These are phyloP conservation scores for Diutina neorugosa DNA, from an alignment of 1,139 yeast genomes.

Conservation along the genomic window DNA sequence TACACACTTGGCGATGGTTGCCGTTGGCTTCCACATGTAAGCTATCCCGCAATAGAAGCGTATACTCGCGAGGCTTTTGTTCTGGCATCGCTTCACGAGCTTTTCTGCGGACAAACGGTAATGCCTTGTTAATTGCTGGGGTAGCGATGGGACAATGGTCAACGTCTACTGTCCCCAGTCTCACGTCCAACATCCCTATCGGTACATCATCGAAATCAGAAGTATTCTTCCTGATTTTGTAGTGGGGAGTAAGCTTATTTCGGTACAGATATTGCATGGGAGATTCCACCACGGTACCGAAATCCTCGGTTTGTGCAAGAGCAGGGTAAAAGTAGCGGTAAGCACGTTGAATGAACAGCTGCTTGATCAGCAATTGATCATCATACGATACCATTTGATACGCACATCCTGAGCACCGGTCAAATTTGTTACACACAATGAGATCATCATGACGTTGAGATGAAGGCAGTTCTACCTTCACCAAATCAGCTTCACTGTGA, in stretches of 20 bases:
- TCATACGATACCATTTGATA: constrained; percentile 32
- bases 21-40: constrained; percentile 20
- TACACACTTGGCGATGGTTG: constrained; percentile 15
- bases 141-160: constrained; percentile 22
- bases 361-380: constrained; percentile 24
- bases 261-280: constrained; percentile 26
- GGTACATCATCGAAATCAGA: constrained; percentile 5
- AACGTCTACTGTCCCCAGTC: constrained; percentile 17
- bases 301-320: constrained; percentile 2
- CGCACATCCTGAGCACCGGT: constrained; percentile 48
- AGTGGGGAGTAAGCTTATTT: constrained; percentile 28
- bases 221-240: constrained; percentile 9
- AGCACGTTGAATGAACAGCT: constrained; percentile 21
- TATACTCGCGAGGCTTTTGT: constrained; percentile 8
- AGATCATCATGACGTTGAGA: constrained; percentile 16
- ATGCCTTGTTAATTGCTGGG: constrained; percentile 14
- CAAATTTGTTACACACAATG: constrained; percentile 58
- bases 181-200: constrained; percentile 24
- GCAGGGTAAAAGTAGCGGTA: constrained; percentile 22
- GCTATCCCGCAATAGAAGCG: constrained; percentile 23
- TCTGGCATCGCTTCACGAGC: constrained; percentile 6
- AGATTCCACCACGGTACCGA: constrained; percentile 14
- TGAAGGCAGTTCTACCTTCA: constrained; percentile 10
- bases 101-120: constrained; percentile 9
- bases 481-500: constrained; percentile 21